Percentiles rank a stretch among this genome's conserved stretches.
phyloP scores from a whole-genome alignment of 352 stramenopile species.

The Salisapilia sapeloensis region DNA sequence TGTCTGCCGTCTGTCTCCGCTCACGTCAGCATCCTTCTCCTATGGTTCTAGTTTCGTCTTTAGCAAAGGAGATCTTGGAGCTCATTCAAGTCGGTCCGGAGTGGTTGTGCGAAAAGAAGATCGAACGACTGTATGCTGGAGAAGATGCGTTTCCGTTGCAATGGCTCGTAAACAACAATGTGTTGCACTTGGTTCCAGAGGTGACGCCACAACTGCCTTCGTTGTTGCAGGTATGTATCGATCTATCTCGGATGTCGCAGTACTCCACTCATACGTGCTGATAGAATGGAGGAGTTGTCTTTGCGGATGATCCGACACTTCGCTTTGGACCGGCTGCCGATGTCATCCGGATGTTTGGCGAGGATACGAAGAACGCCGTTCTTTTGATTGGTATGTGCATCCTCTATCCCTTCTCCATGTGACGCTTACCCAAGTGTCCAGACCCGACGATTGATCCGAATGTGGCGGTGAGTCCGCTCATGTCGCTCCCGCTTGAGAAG shows the following conservation, averaged over 20 bases:
- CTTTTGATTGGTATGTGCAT: conserved; percentile 34
- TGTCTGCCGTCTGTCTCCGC: conserved; percentile 27
- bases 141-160: conserved; percentile 58
- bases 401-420: not conserved
- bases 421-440: conserved; percentile 2
- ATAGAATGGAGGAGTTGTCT: conserved; percentile 57
- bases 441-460: conserved; percentile 38
- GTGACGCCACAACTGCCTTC: conserved; percentile 21
- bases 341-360: conserved; percentile 34
- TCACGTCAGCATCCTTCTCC: conserved; percentile 23
- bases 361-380: conserved; percentile 45
- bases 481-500: conserved; percentile 49
- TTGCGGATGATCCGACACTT: conserved; percentile 49
- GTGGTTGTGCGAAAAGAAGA: conserved; percentile 75
- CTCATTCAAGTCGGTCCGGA: conserved; percentile 39
- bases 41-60: conserved; percentile 49
- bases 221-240: conserved; percentile 27
- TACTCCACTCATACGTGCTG: not conserved
- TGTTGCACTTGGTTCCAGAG: conserved; percentile 23
- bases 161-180: conserved; percentile 21
- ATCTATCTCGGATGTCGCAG: not conserved
- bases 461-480: conserved; percentile 33
- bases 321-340: conserved; percentile 30
- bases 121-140: conserved; percentile 52
- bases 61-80: conserved; percentile 25